Base-by-base conservation (phyloP, 2,329 filamentous ascomycete genomes). In the Diaporthe longicolla region DNA sequence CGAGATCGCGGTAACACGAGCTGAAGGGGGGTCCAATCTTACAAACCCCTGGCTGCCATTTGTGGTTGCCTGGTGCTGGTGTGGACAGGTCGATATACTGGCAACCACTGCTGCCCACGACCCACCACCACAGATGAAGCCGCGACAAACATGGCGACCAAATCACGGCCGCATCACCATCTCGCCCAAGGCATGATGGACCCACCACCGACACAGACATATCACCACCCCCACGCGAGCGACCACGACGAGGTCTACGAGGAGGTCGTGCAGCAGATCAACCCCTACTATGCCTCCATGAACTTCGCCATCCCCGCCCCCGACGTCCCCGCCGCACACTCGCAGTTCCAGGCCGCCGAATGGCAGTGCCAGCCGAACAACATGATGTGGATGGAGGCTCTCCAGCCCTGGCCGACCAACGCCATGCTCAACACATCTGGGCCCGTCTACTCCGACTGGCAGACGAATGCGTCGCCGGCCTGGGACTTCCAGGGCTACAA, bases 341-440 rank as follows among this genome's bases (percentile, higher is more conserved):
- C 71, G 63, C 55, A 55, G 4, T 73, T 73, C 54, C 71, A 73
- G 9, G 52, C 71, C 40, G 54, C 71, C 9, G 26, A 55, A n/a
- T 73, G 71, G 71, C 71, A 73, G 45, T 69, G 63, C 54, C 50
- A 59, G 24, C 63, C 71, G 5, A 50, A 68, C 54, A 54, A 58
- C 29, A 68, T 59, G 63, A 69, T 73, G 71, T 58, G 54, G 52
- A 70, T 69, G 59, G 63, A 71, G 48, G 70, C 63, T 6, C 24
- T 73, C 9, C 71, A 69, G 40, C 55, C 71, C 5, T 73, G 71
- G 71, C 61, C 61, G 1, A 54, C 71, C 26, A 59, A 69, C 52
- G 57, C 40, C 29, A 26, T 52, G 52, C 35, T 59, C 59, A 59
- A 73, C 54, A 8, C 61, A 2, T 13, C 52, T 0, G 61, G 8